Percentiles rank a stretch among this genome's conserved stretches.
Conservation (phyloP, 2,329 filamentous ascomycete species). For the Gremmenia infestans region DNA sequence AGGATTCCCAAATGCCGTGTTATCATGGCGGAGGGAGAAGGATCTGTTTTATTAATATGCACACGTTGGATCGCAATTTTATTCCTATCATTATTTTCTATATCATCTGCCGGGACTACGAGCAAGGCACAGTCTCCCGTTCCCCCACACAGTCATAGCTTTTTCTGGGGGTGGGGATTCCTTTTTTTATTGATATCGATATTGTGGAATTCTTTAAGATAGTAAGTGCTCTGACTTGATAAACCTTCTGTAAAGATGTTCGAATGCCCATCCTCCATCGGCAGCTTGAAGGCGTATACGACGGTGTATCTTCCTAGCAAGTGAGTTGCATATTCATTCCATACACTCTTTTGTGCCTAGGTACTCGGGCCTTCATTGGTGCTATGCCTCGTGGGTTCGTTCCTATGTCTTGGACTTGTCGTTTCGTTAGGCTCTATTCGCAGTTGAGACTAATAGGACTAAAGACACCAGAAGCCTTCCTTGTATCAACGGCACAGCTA, state of each 20-base stretch:
- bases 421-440: neutral
- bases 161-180: constrained; percentile 5
- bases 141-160: constrained; percentile 5
- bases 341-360: neutral
- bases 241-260: neutral
- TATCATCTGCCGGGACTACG: constrained; percentile 9
- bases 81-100: constrained; percentile 8
- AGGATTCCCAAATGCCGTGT: constrained; percentile 7
- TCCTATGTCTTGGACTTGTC: neutral
- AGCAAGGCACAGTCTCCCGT: constrained; percentile 4
- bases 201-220: neutral
- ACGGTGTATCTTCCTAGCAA: constrained; percentile 1
- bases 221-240: neutral
- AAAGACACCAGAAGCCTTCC: neutral
- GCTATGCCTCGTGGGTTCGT: constrained; percentile 4
- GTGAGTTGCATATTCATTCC: constrained; percentile 4
- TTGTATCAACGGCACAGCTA: neutral
- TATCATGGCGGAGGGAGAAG: constrained; percentile 7
- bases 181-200: constrained; percentile 1
- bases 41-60: constrained; percentile 12
- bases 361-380: neutral
- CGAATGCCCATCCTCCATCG: neutral
- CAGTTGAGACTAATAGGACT: neutral
- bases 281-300: neutral
- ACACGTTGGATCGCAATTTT: constrained; percentile 6